Percentiles rank a stretch among this genome's conserved stretches.
Evolutionary conservation across 1,284 basidiomycete species (phyloP).

Genomic region (Ganoderma boninense): DNA sequence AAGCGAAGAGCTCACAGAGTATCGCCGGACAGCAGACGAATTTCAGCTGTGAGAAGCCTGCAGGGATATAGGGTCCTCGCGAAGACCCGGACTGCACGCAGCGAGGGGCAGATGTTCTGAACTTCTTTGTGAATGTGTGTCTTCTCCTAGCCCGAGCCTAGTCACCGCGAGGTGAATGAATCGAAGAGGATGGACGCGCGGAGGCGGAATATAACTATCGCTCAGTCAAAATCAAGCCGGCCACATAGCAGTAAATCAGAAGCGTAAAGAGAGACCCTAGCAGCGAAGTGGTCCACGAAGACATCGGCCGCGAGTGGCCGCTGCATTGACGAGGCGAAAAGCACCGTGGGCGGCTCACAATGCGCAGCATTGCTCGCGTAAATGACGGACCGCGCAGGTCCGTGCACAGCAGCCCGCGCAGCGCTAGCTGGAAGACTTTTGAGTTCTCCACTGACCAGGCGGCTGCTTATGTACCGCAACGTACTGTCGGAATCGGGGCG

Average conservation of each 20-base stretch:
- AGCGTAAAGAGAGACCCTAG: background rate
- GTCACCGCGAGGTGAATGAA: background rate
- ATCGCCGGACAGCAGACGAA: background rate
- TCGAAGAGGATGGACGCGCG: background rate
- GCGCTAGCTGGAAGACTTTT: background rate
- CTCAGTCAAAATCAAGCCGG: background rate
- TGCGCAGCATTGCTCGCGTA: background rate
- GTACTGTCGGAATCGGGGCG: too few relatives aligned
- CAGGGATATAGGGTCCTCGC: background rate
- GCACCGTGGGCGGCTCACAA: background rate
- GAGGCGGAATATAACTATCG: background rate
- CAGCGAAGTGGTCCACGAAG: background rate
- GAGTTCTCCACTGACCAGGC: too few relatives aligned
- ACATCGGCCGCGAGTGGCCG: background rate
- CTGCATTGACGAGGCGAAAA: background rate
- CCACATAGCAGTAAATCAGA: background rate
- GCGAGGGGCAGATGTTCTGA: background rate
- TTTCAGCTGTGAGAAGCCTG: background rate
- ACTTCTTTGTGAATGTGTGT: background rate
- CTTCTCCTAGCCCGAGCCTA: background rate
- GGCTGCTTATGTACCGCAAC: too few relatives aligned
- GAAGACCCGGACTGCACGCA: background rate
- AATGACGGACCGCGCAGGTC: background rate
- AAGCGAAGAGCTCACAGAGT: background rate
- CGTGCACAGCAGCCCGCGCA: background rate